A percentile compares a stretch with the other conserved stretches of the same genome.
Evolutionary conservation across 768 basidiomycete genomes (phyloP).

Genomic region (Amanita brunnescens): DNA sequence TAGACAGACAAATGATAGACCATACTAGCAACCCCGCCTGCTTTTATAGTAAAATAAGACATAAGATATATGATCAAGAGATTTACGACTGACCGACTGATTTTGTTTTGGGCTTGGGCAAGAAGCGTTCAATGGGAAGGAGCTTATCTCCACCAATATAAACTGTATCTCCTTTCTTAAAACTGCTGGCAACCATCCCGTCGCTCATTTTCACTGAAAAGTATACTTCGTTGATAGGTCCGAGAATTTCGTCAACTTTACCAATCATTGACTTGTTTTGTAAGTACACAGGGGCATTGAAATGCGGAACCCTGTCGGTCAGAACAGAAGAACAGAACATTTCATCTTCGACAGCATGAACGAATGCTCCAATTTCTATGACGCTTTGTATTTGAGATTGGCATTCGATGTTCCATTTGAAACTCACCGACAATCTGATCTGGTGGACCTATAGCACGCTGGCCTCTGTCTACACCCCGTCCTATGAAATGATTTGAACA

Average conservation of each 20-base stretch:
- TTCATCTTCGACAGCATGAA: conserved; percentile 96
- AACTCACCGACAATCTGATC: conserved; percentile 64
- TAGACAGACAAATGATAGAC: conserved; percentile 6
- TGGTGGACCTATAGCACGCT: conserved; percentile 70
- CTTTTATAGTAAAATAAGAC: neutral
- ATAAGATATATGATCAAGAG: conserved; percentile 5
- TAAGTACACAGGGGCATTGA: conserved; percentile 97
- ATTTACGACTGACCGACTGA: conserved; percentile 42
- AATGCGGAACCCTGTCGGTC: conserved; percentile 91
- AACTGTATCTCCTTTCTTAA: conserved; percentile 97
- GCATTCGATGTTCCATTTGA: neutral
- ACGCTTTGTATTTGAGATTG: neutral
- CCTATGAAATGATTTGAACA: conserved; percentile 8
- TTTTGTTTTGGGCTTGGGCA: conserved; percentile 88
- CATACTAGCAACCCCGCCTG: conserved; percentile 43
- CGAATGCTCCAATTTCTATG: conserved; percentile 86
- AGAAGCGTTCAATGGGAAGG: conserved; percentile 90
- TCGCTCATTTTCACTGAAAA: conserved; percentile 97
- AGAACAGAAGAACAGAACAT: conserved; percentile 90
- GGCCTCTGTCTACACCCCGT: conserved; percentile 35
- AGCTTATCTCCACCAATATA: conserved; percentile 98
- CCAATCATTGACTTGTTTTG: conserved; percentile 95
- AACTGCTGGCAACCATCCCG: conserved; percentile 91
- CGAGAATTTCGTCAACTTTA: conserved; percentile 98
- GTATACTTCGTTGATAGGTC: conserved; percentile 97